These are phyloP conservation scores for Nephelium lappaceum DNA, from an alignment of 345 rosid genomes.

Conservation along the genomic window DNA sequence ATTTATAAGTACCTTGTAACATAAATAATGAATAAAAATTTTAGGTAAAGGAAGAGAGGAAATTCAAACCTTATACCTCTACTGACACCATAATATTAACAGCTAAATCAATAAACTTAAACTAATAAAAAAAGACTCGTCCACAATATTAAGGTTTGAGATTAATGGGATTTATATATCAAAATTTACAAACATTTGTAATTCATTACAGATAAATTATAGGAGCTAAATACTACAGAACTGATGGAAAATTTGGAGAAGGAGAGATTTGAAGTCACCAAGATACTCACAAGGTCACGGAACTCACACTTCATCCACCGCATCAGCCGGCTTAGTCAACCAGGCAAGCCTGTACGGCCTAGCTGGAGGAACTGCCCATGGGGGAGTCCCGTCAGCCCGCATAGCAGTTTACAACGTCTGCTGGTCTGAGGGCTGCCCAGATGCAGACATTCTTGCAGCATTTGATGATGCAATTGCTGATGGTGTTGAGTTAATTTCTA, in stretches of 20 bases:
- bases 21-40: too few species aligned
- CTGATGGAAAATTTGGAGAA: neutral
- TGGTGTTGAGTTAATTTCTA: constrained; percentile 31
- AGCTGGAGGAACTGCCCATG: constrained; percentile 35
- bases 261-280: constrained; percentile 6
- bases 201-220: constrained; percentile 21
- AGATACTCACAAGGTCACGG: constrained; percentile 35
- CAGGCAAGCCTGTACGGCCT: constrained; percentile 29
- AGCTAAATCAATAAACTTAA: neutral
- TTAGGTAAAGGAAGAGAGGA: too few species aligned
- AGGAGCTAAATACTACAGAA: constrained; percentile 23
- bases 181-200: too few species aligned
- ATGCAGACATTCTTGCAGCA: constrained; percentile 39
- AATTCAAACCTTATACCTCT: too few species aligned
- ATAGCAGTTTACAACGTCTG: constrained; percentile 43
- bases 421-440: constrained; percentile 31
- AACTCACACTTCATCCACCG: constrained; percentile 37
- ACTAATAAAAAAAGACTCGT: too few species aligned
- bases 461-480: constrained; percentile 51
- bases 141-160: too few species aligned
- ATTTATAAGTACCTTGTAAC: too few species aligned
- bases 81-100: too few species aligned
- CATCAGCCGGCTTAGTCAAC: constrained; percentile 27
- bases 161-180: too few species aligned
- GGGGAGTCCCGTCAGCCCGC: constrained; percentile 38